These are phyloP conservation scores for Aureoboletus auriporus DNA, from an alignment of 768 basidiomycete species.

Conservation along the genomic window DNA sequence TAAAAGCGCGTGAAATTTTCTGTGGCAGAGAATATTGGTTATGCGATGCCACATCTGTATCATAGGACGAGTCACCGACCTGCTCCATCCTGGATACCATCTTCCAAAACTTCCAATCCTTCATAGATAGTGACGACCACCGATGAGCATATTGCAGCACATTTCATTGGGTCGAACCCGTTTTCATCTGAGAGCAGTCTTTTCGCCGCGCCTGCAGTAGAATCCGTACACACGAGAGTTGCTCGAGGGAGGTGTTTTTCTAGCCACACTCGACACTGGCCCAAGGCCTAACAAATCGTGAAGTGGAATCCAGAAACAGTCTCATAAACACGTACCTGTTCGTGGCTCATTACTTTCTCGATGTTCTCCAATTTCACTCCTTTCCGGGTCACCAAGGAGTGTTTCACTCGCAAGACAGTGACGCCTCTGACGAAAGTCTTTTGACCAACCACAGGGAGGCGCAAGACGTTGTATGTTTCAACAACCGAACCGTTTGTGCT, in stretches of 20 bases:
- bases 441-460: slow-evolving; percentile 34
- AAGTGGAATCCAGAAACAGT: not conserved
- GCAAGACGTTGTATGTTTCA: slow-evolving; percentile 70
- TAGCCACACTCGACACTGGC: slow-evolving; percentile 71
- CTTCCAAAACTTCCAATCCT: slow-evolving; percentile 55
- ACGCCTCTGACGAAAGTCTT: slow-evolving; percentile 57
- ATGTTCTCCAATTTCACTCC: slow-evolving; percentile 57
- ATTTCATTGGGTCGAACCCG: slow-evolving; percentile 40
- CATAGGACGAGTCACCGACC: slow-evolving; percentile 2
- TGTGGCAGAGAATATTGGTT: slow-evolving; percentile 21
- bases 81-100: slow-evolving; percentile 59
- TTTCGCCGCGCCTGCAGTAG: slow-evolving; percentile 71
- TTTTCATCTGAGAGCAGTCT: slow-evolving; percentile 27
- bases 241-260: slow-evolving; percentile 48
- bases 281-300: slow-evolving; percentile 53
- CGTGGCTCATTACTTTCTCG: slow-evolving; percentile 66
- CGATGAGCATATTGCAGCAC: slow-evolving; percentile 74
- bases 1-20: slow-evolving; percentile 73
- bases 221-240: slow-evolving; percentile 52
- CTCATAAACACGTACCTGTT: slow-evolving; percentile 51
- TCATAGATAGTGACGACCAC: slow-evolving; percentile 57
- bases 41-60: not conserved
- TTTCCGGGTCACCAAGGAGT: slow-evolving; percentile 61
- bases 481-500: slow-evolving; percentile 68
- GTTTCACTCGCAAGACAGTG: slow-evolving; percentile 55